phyloP scores from a whole-genome alignment of 2,329 filamentous ascomycete species.

The Pseudogymnoascus sp. region DNA sequence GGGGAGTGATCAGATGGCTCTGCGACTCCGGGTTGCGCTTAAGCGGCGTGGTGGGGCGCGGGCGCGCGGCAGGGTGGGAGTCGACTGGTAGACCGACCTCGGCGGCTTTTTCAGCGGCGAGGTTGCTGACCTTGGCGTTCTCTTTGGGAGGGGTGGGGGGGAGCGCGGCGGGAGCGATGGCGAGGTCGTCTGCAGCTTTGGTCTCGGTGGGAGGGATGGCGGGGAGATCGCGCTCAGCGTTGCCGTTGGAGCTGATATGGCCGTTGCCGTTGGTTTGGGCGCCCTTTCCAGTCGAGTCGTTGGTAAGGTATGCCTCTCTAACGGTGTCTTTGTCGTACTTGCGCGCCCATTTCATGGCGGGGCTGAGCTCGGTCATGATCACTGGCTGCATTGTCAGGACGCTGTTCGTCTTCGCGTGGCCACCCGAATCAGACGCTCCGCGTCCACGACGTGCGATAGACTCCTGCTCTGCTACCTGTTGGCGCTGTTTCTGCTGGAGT shows the following conservation, averaged over 20 bases:
- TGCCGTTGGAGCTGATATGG: slow-evolving; percentile 16
- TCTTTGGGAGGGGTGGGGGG: slow-evolving; percentile 19
- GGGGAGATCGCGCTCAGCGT: slow-evolving; percentile 21
- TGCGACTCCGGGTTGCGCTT: not conserved
- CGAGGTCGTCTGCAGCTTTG: slow-evolving; percentile 24
- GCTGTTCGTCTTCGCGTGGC: slow-evolving; percentile 71
- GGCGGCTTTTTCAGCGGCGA: slow-evolving; percentile 29
- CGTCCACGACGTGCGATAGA: slow-evolving; percentile 41
- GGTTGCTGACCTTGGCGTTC: slow-evolving; percentile 16
- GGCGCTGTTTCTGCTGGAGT: slow-evolving; percentile 61
- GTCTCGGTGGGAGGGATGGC: slow-evolving; percentile 13
- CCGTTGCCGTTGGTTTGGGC: slow-evolving; percentile 16
- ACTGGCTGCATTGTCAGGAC: slow-evolving; percentile 79
- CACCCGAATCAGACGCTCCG: slow-evolving; percentile 42
- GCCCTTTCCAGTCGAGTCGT: slow-evolving; percentile 56
- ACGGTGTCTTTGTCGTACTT: slow-evolving; percentile 89
- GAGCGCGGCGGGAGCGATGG: slow-evolving; percentile 15
- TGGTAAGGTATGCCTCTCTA: slow-evolving; percentile 74
- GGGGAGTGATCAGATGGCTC: not conserved
- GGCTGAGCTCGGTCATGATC: slow-evolving; percentile 77
- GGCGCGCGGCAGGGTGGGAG: slow-evolving; percentile 15
- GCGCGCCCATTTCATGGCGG: slow-evolving; percentile 93
- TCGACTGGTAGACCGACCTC: slow-evolving; percentile 19
- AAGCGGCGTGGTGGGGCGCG: not conserved
- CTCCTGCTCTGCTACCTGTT: slow-evolving; percentile 30